Conservation (phyloP, 139 green algal species). For the Coccomyxa sp. region DNA sequence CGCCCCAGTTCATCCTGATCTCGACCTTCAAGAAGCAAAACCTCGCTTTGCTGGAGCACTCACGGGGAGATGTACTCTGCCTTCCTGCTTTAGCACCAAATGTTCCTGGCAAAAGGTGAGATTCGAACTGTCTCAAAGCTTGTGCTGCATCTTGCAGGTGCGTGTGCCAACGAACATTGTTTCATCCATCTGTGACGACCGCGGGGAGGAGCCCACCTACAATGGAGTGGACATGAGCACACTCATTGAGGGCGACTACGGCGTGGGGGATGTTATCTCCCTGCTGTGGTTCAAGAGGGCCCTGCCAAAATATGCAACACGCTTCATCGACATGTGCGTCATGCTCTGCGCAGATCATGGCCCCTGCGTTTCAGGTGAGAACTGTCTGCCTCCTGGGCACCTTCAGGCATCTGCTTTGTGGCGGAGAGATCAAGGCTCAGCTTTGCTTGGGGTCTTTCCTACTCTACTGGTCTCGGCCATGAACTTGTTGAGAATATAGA, state of each 20-base stretch:
- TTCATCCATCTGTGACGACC: slow-evolving; percentile 89
- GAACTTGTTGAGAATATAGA: too few species aligned
- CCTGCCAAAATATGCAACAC: slow-evolving; percentile 82
- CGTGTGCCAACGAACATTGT: slow-evolving; percentile 88
- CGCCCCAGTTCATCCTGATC: neutral
- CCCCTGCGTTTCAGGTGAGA: slow-evolving; percentile 72
- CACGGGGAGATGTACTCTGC: too few species aligned
- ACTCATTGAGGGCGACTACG: slow-evolving; percentile 79
- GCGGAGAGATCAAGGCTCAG: neutral
- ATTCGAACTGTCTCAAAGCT: too few species aligned
- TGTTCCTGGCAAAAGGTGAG: too few species aligned
- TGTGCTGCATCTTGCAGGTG: slow-evolving; percentile 42
- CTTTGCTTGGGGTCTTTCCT: neutral
- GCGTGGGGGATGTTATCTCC: slow-evolving; percentile 81
- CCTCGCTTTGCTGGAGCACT: neutral
- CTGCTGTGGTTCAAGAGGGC: slow-evolving; percentile 88
- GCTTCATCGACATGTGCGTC: slow-evolving; percentile 93
- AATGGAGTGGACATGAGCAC: slow-evolving; percentile 43
- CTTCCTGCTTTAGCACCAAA: too few species aligned
- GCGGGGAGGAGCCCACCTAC: slow-evolving; percentile 83
- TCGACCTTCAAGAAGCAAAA: neutral
- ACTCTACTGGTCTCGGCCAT: neutral
- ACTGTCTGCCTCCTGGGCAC: neutral
- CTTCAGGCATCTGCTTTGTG: too few species aligned
- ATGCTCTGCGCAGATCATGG: slow-evolving; percentile 95